Conservation (phyloP, 352 stramenopile genomes). For the Phytophthora cactorum region DNA sequence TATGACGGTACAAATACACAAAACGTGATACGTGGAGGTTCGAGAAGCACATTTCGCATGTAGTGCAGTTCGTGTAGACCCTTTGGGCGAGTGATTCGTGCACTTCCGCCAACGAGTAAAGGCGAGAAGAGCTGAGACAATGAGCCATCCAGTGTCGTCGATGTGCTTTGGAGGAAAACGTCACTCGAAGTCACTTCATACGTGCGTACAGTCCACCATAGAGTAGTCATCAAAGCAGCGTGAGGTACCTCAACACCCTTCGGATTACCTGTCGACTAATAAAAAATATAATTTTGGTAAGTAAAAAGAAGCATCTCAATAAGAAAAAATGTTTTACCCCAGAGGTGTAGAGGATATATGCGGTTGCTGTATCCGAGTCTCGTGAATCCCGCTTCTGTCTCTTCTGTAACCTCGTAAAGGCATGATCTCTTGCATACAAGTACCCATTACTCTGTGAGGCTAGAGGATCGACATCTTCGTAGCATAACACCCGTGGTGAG, state of each 20-base stretch:
- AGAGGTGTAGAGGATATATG: conserved; percentile 82
- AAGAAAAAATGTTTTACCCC: conserved; percentile 31
- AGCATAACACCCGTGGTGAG: conserved; percentile 33
- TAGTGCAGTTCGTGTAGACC: conserved; percentile 62
- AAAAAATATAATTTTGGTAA: conserved; percentile 1
- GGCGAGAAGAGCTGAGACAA: conserved; percentile 67
- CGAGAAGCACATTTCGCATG: conserved; percentile 27
- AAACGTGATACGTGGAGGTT: conserved; percentile 39
- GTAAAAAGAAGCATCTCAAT: background rate
- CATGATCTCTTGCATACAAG: background rate
- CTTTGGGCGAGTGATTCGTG: conserved; percentile 49
- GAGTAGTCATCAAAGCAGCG: conserved; percentile 60
- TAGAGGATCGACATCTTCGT: conserved; percentile 34
- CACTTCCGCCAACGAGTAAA: conserved; percentile 45
- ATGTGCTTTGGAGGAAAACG: conserved; percentile 71
- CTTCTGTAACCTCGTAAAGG: background rate
- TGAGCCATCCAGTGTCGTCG: conserved; percentile 60
- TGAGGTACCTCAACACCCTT: conserved; percentile 80
- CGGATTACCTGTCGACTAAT: conserved; percentile 59
- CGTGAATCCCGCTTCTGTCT: background rate
- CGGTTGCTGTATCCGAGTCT: conserved; percentile 21
- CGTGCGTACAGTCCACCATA: conserved; percentile 58
- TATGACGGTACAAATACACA: conserved; percentile 71
- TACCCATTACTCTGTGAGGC: background rate
- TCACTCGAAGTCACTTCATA: conserved; percentile 61